Base-by-base conservation (phyloP, 257 asterid genomes). In the Penstemon davidsonii region DNA sequence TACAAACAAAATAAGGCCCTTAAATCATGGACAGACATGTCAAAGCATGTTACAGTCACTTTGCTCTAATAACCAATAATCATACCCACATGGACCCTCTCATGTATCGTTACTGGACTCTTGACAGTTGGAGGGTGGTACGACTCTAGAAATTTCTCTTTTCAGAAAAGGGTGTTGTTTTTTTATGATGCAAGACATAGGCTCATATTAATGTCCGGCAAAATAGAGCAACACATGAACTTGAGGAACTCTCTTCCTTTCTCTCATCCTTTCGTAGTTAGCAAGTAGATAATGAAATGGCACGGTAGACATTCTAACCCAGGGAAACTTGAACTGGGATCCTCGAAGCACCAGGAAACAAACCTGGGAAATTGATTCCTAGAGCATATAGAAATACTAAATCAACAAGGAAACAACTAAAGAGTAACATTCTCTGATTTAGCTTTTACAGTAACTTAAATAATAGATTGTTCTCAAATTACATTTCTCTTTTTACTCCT, bases 221-320 rank as follows among this genome's bases (percentile, higher is more conserved):
- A 51, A 60, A 39, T 69, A n/a, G 74, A 60, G 55, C 52, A 51
- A 13, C 51, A 5, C 61, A 69, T 15, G 64, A 44, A 47, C 15
- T 25, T 25, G 33, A n/a, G 8, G 18, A 33, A 12, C 45, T 45
- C 47, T 8, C 12, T 49, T 49, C 15, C 15, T 49, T 49, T 49
- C n/a, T 37, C 46, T 5, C 25, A 18, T 13, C 49, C 44, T 50
- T 41, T 15, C 33, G 68, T 13, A 69, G 55, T 52, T 69, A 40
- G 38, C 54, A 62, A 44, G 11, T 62, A 46, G 55, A 18, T 4
- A 45, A 37, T 37, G 47, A 36, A 25, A 40, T 57, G 54, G 8
- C 9, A 5, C 49, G 19, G 9, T 11, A 12, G 59, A 39, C 60
- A 19, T 41, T 18, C 60, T 42, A 25, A 44, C 33, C 33, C 2